phyloP scores from a whole-genome alignment of 257 asterid species.

The Cinchona pubescens region DNA sequence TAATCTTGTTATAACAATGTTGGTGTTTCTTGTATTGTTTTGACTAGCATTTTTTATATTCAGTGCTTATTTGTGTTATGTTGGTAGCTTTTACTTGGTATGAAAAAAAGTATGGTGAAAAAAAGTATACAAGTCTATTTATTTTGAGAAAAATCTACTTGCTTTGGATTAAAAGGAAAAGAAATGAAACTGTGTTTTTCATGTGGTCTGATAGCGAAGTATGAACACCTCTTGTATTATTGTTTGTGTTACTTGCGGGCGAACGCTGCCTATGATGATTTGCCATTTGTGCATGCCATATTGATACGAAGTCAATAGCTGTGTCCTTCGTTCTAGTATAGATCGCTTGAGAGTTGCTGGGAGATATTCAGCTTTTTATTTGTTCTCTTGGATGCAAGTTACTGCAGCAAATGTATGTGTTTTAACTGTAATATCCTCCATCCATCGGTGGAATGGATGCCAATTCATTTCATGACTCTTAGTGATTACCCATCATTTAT shows the following conservation, averaged over 20 bases:
- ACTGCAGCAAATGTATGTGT: not conserved
- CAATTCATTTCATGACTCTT: not conserved
- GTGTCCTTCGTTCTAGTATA: not conserved
- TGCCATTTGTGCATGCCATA: not conserved
- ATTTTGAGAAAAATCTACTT: conserved; percentile 1
- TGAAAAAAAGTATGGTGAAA: no score
- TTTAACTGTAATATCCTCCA: not conserved
- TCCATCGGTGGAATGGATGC: not conserved
- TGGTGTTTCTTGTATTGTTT: conserved; percentile 44
- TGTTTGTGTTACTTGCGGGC: not conserved
- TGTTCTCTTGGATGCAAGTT: not conserved
- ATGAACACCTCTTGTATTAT: not conserved
- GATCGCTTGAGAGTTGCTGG: not conserved
- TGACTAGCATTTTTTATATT: conserved; percentile 36
- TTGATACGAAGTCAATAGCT: not conserved
- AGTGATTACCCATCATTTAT: not conserved
- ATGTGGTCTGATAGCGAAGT: not conserved
- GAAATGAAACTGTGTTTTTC: not conserved
- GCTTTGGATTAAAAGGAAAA: conserved; percentile 4
- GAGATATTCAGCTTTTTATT: not conserved
- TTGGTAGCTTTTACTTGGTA: conserved; percentile 32
- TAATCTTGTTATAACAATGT: conserved; percentile 36
- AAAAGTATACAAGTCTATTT: conserved; percentile 27
- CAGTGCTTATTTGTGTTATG: conserved; percentile 34
- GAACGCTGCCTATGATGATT: not conserved